Conservation (phyloP, 768 basidiomycete species). For the Exidia glandulosa region DNA sequence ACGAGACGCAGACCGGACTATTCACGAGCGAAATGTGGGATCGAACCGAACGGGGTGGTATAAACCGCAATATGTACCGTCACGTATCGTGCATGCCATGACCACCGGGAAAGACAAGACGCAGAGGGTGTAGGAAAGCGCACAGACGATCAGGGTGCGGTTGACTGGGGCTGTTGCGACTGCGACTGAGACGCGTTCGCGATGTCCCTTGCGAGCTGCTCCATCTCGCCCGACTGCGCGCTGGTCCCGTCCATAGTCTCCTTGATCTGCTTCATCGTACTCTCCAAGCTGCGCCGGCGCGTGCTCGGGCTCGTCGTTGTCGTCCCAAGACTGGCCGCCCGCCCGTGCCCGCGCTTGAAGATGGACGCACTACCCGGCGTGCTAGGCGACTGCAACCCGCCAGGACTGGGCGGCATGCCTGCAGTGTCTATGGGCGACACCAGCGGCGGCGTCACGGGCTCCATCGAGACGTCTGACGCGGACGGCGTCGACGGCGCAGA, state of each 20-base stretch:
- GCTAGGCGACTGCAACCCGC: slow-evolving; percentile 17
- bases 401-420: slow-evolving; percentile 19
- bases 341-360: slow-evolving; percentile 63
- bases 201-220: neutral
- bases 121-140: too few species aligned
- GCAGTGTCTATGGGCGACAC: neutral
- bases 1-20: too few species aligned
- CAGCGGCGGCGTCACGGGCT: slow-evolving; percentile 13
- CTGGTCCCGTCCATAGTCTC: slow-evolving; percentile 22
- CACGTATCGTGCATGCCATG: too few species aligned
- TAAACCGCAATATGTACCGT: too few species aligned
- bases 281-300: slow-evolving; percentile 28
- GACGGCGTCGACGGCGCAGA: slow-evolving; percentile 16
- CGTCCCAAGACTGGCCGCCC: slow-evolving; percentile 48
- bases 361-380: slow-evolving; percentile 1
- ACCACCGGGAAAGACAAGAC: too few species aligned
- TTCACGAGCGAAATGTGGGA: too few species aligned
- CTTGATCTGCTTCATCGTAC: slow-evolving; percentile 32
- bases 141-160: too few species aligned
- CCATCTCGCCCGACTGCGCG: neutral
- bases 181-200: neutral
- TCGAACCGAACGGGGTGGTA: too few species aligned
- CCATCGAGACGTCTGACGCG: slow-evolving; percentile 33
- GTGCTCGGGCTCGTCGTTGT: slow-evolving; percentile 32
- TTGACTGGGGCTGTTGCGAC: too few species aligned